Base-by-base conservation (phyloP, 2,329 filamentous ascomycete species). In the Epichloe brachyelytri region DNA sequence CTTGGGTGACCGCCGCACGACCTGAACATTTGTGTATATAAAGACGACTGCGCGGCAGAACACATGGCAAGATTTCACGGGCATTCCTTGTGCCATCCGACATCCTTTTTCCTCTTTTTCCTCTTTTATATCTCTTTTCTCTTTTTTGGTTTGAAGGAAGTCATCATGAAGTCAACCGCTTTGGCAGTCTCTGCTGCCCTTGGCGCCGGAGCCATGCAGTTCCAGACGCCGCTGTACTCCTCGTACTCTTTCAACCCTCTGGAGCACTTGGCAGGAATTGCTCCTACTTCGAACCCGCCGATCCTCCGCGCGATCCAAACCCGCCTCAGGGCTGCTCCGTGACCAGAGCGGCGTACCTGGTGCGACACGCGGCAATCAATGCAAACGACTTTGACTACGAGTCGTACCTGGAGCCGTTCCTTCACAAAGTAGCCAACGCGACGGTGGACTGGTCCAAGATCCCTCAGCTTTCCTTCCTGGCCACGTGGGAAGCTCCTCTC, bases 331-430 rank as follows among this genome's bases (percentile, higher is more conserved):
- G 75, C 10, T 80, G 77, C 61, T 71, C 68, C 0, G 65, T 74
- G 1, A 71, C 68, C 0, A 70, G 72, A 30, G 76, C 76, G 0
- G 74, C 76, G 2, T 80, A 80, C 60, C 66, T 80, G 0, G 70
- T 74, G 15, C 76, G 78, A n/a, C 78, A 80, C 56, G 77, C 77
- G 0, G 77, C 78, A 37, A 80, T 80, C 51, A 79, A 79, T 57
- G 74, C 75, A 55, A 80, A 80, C 54, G 77, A 80, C 57, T 76
- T 73, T 52, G 78, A 81, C 58, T 79, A 73, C 46, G 75, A 79
- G 54, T 67, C 70, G 39, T 80, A 79, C 56, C 76, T 80, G 20
- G 71, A 76, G 58, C 76, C 77, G 0, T 78, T 80, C 46, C 58
- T 79, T 15, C 62, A 69, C 48, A 85, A 85, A 65, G 65, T 83